These are phyloP conservation scores for Lathyrus tuberosus DNA, from an alignment of 306 rosid species.

Conservation along the genomic window DNA sequence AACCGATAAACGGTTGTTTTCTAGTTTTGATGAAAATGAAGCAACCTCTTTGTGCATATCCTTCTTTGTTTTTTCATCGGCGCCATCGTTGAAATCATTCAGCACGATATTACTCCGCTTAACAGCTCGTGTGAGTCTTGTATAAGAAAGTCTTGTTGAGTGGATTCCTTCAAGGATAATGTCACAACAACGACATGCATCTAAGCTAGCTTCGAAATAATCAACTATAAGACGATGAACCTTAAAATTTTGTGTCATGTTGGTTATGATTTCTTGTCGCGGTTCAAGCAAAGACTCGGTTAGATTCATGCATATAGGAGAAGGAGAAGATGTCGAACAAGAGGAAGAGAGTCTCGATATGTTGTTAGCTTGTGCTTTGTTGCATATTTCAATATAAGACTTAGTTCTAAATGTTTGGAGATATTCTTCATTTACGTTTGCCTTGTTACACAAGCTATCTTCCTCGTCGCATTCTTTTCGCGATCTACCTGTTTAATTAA, in stretches of 20 bases:
- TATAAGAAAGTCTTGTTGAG: conserved; percentile 49
- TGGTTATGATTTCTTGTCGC: conserved; percentile 56
- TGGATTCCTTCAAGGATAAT: conserved; percentile 59
- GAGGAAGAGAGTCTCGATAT: conserved; percentile 29
- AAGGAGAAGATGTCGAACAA: conserved; percentile 30
- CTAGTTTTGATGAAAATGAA: conserved; percentile 41
- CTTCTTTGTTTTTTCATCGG: conserved; percentile 9
- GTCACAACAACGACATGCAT: conserved; percentile 68
- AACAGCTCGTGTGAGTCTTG: conserved; percentile 46
- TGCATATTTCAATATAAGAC: conserved; percentile 77
- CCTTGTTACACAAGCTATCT: conserved; percentile 54
- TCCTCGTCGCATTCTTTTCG: conserved; percentile 36
- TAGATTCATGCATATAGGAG: conserved; percentile 33
- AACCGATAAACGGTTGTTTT: conserved; percentile 61
- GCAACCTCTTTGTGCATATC: conserved; percentile 54
- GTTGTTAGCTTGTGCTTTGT: conserved; percentile 45
- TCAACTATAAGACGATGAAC: conserved; percentile 64
- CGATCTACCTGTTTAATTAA: conserved; percentile 55
- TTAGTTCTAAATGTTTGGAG: conserved; percentile 71
- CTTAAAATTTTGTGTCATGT: conserved; percentile 42
- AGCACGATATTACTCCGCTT: too few relatives aligned
- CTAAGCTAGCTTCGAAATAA: conserved; percentile 71
- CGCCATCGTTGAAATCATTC: not conserved
- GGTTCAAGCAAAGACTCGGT: conserved; percentile 68
- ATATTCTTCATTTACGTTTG: conserved; percentile 81